Evolutionary conservation across 2,329 filamentous ascomycete species (phyloP), one percentile per base, ranked within the genome.

Genomic region (Penicillium sp.): DNA sequence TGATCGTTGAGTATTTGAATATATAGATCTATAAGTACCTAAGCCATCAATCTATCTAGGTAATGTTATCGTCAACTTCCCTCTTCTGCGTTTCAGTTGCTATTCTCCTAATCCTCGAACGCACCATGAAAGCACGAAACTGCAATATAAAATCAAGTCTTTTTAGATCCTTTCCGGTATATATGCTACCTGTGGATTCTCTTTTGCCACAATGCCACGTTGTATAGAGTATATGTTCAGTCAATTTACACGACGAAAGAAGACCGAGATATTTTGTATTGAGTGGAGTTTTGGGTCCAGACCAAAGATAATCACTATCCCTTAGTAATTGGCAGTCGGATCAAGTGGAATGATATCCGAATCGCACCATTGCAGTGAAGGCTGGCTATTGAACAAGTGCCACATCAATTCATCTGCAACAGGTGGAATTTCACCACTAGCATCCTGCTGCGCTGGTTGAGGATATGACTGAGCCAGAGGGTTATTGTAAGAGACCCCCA

Each of bases 301-400:
- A 30, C 25, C 26, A n/a, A 48, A n/a, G 1, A 6, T n/a, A 1
- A 16, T 7, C 43, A 6, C 16, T 22, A 33, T 1, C n/a, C 6
- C 13, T 51, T 30, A 51, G n/a, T 22, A 51, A 55, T 45, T 55
- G 6, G 45, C 43, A 22, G 26, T 22, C 2, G 52, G 22, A 14
- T 54, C 56, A 5, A 42, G 19, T 19, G 52, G 35, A 37, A 51
- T 57, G 14, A 56, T 30, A 58, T 61, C 49, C 6, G 64, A 59
- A 43, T 66, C 64, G 35, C 62, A 65, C 60, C 63, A 66, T 14
- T 64, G 65, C 28, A 67, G 49, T 5, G 68, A 65, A n/a, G 68
- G 28, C 40, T 70, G 62, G 33, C 65, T 69, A 52, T 66, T 69
- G 19, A 68, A 69, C 1, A 68, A 46, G 40, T 69, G 64, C 65